Evolutionary conservation across 2,329 filamentous ascomycete genomes (phyloP).

Genomic region (Sclerotinia spermophila): DNA sequence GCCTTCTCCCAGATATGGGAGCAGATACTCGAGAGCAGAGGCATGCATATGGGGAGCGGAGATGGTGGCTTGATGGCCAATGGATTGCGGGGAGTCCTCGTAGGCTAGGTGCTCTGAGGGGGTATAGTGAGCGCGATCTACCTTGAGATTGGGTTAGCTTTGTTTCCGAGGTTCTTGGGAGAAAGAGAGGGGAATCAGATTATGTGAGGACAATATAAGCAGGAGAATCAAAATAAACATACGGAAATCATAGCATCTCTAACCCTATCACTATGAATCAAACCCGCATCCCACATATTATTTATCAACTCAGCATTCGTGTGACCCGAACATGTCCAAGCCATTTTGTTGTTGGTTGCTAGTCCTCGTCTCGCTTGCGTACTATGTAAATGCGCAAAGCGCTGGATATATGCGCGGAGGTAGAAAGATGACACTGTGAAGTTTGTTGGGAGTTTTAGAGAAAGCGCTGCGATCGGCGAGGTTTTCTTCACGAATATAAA

Average conservation of each 20-base stretch:
- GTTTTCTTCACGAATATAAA: neutral
- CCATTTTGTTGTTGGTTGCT: conserved; percentile 57
- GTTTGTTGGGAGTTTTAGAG: neutral
- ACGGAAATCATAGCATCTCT: conserved; percentile 77
- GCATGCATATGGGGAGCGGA: conserved; percentile 73
- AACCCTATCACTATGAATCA: conserved; percentile 71
- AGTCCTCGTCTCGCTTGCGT: neutral
- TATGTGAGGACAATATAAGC: conserved; percentile 13
- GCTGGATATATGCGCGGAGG: neutral
- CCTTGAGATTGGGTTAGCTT: conserved; percentile 45
- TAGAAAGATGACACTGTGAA: neutral
- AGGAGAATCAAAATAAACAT: conserved; percentile 26
- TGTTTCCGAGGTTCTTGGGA: conserved; percentile 11
- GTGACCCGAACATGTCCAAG: conserved; percentile 78
- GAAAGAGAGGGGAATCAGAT: conserved; percentile 2
- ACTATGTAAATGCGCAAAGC: neutral
- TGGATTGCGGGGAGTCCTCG: conserved; percentile 64
- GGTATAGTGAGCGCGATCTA: conserved; percentile 84
- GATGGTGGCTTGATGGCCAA: conserved; percentile 66
- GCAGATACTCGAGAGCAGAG: conserved; percentile 58
- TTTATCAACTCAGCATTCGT: conserved; percentile 73
- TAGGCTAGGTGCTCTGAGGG: conserved; percentile 68
- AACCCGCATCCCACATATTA: conserved; percentile 67
- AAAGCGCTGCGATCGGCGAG: neutral
- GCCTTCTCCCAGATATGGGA: conserved; percentile 51